phyloP scores from a whole-genome alignment of 2,329 filamentous ascomycete species.

The Ophiostoma sp. region DNA sequence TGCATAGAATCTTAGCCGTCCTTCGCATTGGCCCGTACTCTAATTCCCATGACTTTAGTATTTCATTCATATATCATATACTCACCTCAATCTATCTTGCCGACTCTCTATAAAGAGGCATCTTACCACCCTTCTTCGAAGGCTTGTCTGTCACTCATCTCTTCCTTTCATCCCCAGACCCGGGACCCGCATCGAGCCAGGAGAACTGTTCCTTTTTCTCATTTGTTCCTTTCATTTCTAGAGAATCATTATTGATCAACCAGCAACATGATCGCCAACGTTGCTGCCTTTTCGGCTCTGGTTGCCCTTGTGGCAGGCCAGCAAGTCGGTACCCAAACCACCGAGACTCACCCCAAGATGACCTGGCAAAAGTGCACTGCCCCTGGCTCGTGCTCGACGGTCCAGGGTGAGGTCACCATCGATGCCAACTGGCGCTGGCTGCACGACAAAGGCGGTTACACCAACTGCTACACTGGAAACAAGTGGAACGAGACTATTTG shows the following conservation, averaged over 20 bases:
- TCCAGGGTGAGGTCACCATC: slow-evolving; percentile 46
- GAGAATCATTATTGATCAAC: not conserved
- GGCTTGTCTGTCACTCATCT: not conserved
- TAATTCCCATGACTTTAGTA: not conserved
- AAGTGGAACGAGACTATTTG: slow-evolving; percentile 45
- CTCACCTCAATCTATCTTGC: not conserved
- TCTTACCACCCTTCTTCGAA: slow-evolving; percentile 11
- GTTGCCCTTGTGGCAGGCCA: slow-evolving; percentile 43
- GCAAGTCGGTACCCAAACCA: slow-evolving; percentile 42
- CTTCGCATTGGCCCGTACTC: not conserved
- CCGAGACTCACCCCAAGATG: slow-evolving; percentile 49
- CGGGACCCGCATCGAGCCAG: not conserved
- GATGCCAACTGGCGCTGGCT: slow-evolving; percentile 57
- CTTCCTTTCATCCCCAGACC: slow-evolving; percentile 2
- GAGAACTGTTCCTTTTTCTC: not conserved
- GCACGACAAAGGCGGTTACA: slow-evolving; percentile 43
- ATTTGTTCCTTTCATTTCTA: not conserved
- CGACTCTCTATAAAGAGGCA: slow-evolving; percentile 7
- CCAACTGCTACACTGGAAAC: slow-evolving; percentile 49
- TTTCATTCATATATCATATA: not conserved
- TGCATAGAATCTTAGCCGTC: not conserved
- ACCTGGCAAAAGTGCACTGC: slow-evolving; percentile 48
- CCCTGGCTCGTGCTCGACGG: slow-evolving; percentile 43
- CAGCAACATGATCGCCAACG: slow-evolving; percentile 24
- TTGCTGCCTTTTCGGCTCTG: slow-evolving; percentile 40